Base-by-base conservation (phyloP, 371 early-diverging fungal genomes). In the Apophysomyces elegans region DNA sequence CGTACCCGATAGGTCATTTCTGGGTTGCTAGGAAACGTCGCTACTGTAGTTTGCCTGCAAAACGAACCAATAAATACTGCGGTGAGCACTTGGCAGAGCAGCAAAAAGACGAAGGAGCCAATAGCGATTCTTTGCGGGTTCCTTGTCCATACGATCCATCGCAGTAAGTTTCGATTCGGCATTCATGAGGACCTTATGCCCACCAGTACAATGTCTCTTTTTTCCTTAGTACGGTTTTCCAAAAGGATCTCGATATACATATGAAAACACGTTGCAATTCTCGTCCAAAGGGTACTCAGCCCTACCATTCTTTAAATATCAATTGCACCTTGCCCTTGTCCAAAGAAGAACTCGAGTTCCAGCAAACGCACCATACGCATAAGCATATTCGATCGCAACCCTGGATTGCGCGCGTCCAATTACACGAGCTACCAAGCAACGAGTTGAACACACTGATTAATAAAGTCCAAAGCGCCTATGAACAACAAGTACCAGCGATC, bases 91-190 rank as follows among this genome's bases (percentile, higher is more conserved):
- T 86, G 18, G 78, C 74, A 37, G 68, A 75, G 21, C 64, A 72
- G 44, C 74, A 79, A 45, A 67, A n/a, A 6, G 56, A 72, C 35
- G 56, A 63, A 41, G 57, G 47, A 35, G 59, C 32, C 32, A 26
- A 26, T 26, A 26, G 36, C 32, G 56, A 45, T 35, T 16, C 32
- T 14, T 69, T 74, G 26, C 84, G 95, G 16, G 80, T 95, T 9
- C 92, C 91, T 8, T 95, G 95, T 63, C 94, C 95, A 7, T 91
- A 86, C 60, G 94, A 93, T 68, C 85, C 84, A 32, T 88, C 87
- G 54, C 95, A 95, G 87, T 89, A 80, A 78, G 84, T 65, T 12
- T 11, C 32, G 32, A 26, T 26, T 26, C 32, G 32, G 32, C 32
- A 26, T 26, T 26, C 32, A 1, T 26, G 32, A 47, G 45, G 14